Evolutionary conservation across 176 grass and related monocot genomes (phyloP).

Genomic region (Rhynchospora pubera): DNA sequence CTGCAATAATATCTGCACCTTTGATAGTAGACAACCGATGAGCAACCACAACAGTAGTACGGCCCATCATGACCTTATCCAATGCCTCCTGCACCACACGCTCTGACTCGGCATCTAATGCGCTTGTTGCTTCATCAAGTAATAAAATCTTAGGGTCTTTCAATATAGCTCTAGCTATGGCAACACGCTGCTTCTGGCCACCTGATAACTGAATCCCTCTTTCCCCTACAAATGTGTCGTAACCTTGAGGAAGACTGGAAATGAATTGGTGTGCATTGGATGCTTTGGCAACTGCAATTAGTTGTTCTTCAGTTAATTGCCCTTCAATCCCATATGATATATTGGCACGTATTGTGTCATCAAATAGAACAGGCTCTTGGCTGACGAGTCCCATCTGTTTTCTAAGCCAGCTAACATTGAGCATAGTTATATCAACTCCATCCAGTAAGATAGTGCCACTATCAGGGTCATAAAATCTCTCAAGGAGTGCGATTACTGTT

Average conservation of each 20-base stretch:
- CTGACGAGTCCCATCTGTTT: constrained; percentile 62
- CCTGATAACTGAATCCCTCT: constrained; percentile 62
- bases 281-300: constrained; percentile 46
- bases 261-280: constrained; percentile 71
- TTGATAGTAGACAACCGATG: constrained; percentile 70
- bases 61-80: constrained; percentile 63
- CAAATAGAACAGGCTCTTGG: constrained; percentile 81
- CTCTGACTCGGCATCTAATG: constrained; percentile 72
- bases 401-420: constrained; percentile 63
- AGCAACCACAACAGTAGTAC: constrained; percentile 63
- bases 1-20: constrained; percentile 60
- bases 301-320: constrained; percentile 55
- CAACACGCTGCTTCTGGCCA: constrained; percentile 75
- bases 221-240: constrained; percentile 67
- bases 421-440: constrained; percentile 49
- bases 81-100: constrained; percentile 63
- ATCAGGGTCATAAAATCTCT: constrained; percentile 73
- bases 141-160: constrained; percentile 69
- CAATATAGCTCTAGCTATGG: constrained; percentile 63
- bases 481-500: constrained; percentile 54
- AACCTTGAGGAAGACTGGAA: constrained; percentile 65
- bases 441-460: constrained; percentile 56
- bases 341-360: constrained; percentile 66
- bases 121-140: constrained; percentile 75
- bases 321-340: constrained; percentile 63